These are phyloP conservation scores for Ascobolus immersus DNA, from an alignment of 495 filamentous ascomycete genomes.

Conservation along the genomic window DNA sequence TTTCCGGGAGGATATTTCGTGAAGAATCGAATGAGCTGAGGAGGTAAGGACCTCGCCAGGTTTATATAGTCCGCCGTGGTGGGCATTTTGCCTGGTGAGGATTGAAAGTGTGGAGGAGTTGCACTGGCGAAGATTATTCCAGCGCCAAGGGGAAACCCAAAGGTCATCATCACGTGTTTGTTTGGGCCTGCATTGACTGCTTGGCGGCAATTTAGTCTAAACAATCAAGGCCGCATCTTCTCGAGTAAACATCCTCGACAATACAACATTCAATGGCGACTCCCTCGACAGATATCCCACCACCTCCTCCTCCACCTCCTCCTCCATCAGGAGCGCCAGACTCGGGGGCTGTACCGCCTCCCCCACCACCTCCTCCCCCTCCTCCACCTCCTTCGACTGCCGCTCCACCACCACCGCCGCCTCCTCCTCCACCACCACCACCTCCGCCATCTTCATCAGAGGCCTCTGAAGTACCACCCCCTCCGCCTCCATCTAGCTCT, in stretches of 20 bases:
- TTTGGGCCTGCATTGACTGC: too few species aligned
- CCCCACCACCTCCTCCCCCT: conserved; percentile 12
- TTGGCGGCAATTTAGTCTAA: too few species aligned
- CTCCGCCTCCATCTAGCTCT: conserved; percentile 16
- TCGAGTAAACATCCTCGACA: too few species aligned
- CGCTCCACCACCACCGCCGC: conserved; percentile 29
- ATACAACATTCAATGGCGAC: too few species aligned
- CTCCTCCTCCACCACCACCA: conserved; percentile 26
- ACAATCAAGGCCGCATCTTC: too few species aligned
- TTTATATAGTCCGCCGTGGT: conserved; percentile 21
- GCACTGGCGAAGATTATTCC: too few species aligned
- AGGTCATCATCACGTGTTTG: too few species aligned
- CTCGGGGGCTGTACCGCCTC: too few species aligned
- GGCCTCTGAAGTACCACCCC: conserved; percentile 18
- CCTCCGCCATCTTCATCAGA: conserved; percentile 36
- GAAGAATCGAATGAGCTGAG: conserved; percentile 64
- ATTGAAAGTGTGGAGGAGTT: too few species aligned
- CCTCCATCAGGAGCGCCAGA: conserved; percentile 7
- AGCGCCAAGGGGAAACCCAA: too few species aligned
- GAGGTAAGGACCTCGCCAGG: conserved; percentile 41
- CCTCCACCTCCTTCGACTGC: conserved; percentile 21
- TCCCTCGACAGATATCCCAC: background rate
- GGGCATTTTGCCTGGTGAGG: too few species aligned
- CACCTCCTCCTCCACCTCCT: conserved; percentile 1
- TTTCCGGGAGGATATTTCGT: conserved; percentile 50